phyloP scores from a whole-genome alignment of 371 early-diverging fungal genomes.

The Mucor indicus region DNA sequence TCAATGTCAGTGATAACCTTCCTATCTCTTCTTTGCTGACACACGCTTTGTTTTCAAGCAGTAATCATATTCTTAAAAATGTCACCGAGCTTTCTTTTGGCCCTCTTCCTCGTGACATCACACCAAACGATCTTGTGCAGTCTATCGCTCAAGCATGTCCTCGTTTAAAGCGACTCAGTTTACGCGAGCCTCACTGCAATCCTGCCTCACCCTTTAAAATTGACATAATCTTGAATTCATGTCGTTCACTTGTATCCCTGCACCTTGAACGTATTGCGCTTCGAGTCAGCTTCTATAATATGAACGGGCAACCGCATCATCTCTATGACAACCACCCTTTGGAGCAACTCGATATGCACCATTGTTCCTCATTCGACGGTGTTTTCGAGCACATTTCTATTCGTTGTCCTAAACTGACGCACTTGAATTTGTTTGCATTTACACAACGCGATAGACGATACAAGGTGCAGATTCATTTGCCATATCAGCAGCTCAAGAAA shows the following conservation, averaged over 20 bases:
- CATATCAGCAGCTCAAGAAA: conserved; percentile 6
- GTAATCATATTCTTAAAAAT: too few relatives aligned
- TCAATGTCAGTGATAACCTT: too few relatives aligned
- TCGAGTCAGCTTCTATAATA: conserved; percentile 9
- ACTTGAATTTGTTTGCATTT: conserved; percentile 6
- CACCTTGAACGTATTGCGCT: conserved; percentile 9
- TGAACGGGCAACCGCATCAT: too few relatives aligned
- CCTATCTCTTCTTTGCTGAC: too few relatives aligned
- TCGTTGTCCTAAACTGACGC: conserved; percentile 1
- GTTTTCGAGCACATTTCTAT: conserved; percentile 12
- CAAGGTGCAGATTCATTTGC: conserved; percentile 12
- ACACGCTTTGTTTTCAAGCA: too few relatives aligned
- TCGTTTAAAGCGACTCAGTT: not conserved
- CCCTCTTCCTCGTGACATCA: conserved; percentile 5
- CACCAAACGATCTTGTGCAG: conserved; percentile 2
- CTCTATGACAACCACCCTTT: conserved; percentile 3
- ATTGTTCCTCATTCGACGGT: conserved; percentile 14
- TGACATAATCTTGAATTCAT: conserved; percentile 7
- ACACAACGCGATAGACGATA: conserved; percentile 16
- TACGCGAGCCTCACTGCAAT: conserved; percentile 12
- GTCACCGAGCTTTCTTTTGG: conserved; percentile 7
- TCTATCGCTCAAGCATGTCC: conserved; percentile 11
- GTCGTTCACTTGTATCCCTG: not conserved
- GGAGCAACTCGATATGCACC: conserved; percentile 4
- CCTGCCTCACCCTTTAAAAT: conserved; percentile 5